Base-by-base conservation (phyloP, 225 moss, liverwort and hornwort species). In the Pseudoscleropodium purum region DNA sequence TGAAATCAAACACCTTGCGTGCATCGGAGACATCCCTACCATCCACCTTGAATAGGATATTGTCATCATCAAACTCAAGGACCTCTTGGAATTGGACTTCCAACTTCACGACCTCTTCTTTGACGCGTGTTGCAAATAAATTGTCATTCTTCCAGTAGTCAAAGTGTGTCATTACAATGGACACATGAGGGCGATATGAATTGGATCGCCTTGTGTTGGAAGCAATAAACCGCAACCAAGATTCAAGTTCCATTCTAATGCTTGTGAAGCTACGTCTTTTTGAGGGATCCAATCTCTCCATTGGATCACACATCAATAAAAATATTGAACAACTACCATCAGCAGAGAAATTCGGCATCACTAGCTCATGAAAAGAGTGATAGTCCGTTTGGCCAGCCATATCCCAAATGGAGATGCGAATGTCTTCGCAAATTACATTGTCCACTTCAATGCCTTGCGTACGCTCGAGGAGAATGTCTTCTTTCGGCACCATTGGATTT, bases 401-500 rank as follows among this genome's bases (percentile, higher is more conserved):
- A 6, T 74, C 45, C 74, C 74, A 74, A 29, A 74, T 45, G 41
- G 29, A 29, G 3, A 74, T 74, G 74, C 1, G 0, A 18, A 74
- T 74, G 45, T 5, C 74, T 45, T 74, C 4, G 0, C 45, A 74
- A 1, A 4, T 0, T 0, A 74, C 45, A 74, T 26, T 74, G 9
- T 74, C 29, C 1, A 74, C 45, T 45, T 74, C 74, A 45, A 74
- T 74, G 45, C 74, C 45, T 16, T 74, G 45, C 0, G 29, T 74
- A 10, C 45, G 74, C 29, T 74, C 10, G 2, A 74, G 30, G 6
- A 10, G 6, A 3, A 73, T 73, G 10, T 29, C 43, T 73, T 73
- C 0, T 43, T 5, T 17, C 6, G 17, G 17, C 3, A 16, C 0
- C 0, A 0, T 73, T 73, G 43, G 27, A 27, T 3, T 8, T 27